phyloP scores from a whole-genome alignment of 1,284 basidiomycete species.

The Spongispora temasekensis region DNA sequence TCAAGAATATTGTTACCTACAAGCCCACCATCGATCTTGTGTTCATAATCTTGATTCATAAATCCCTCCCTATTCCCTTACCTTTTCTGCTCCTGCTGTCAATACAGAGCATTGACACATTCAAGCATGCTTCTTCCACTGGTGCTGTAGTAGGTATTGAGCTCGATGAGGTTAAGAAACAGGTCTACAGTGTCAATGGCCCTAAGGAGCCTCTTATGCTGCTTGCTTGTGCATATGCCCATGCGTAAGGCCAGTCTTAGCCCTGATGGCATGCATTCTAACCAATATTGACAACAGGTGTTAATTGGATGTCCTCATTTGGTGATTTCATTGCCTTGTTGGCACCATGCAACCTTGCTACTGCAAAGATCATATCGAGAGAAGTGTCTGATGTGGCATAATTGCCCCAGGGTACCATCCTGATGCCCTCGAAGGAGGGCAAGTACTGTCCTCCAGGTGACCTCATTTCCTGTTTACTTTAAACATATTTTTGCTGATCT shows the following conservation, averaged over 20 bases:
- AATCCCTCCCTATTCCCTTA: no score
- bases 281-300: constrained; percentile 54
- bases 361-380: constrained; percentile 94
- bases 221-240: constrained; percentile 92
- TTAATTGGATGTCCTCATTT: constrained; percentile 99
- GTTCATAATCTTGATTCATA: no score
- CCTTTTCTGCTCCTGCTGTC: no score
- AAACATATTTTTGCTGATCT: neutral
- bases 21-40: no score
- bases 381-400: constrained; percentile 98
- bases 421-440: constrained; percentile 94
- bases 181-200: constrained; percentile 97
- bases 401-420: constrained; percentile 93
- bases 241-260: constrained; percentile 76
- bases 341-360: constrained; percentile 89
- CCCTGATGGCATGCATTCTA: constrained; percentile 1
- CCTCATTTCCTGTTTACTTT: constrained; percentile 3
- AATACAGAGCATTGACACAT: no score
- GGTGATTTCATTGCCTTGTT: constrained; percentile 98
- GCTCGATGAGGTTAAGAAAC: constrained; percentile 84
- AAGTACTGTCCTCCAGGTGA: constrained; percentile 97
- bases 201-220: constrained; percentile 87
- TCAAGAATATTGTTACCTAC: no score
- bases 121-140: constrained; percentile 99
- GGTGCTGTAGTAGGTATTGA: constrained; percentile 92